Evolutionary conservation across 2,329 filamentous ascomycete species (phyloP).

Genomic region (Penicillium italicum): DNA sequence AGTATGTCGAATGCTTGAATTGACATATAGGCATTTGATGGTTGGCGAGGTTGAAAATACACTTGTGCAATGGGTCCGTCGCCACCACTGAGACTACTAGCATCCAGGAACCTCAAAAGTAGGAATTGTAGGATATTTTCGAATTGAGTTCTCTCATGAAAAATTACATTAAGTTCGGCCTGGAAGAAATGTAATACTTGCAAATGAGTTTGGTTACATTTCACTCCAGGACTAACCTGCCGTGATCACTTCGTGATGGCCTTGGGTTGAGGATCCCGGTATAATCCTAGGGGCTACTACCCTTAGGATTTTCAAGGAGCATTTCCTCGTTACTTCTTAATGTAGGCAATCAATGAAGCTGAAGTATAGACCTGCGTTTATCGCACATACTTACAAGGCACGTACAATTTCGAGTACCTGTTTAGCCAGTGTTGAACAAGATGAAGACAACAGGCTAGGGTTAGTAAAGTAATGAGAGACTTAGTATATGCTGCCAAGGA

Average conservation of each 20-base stretch:
- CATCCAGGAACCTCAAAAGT: neutral
- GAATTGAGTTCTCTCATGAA: neutral
- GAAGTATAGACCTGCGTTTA: neutral
- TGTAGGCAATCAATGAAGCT: no score
- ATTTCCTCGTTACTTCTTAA: neutral
- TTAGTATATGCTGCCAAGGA: no score
- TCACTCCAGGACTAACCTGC: neutral
- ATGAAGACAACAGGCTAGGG: neutral
- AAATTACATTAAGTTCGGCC: rapidly evolving
- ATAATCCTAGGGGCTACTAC: no score
- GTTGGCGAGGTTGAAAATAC: neutral
- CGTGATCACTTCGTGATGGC: neutral
- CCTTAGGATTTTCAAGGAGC: neutral
- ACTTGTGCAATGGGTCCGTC: neutral
- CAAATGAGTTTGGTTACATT: neutral
- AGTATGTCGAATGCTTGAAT: neutral
- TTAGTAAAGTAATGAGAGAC: neutral
- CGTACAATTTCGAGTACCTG: no score
- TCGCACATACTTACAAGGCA: neutral
- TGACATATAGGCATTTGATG: neutral
- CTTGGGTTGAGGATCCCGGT: neutral
- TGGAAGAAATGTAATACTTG: no score
- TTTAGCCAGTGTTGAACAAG: neutral
- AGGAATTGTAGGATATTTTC: neutral
- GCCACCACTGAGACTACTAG: neutral